Percentiles rank a stretch among this genome's conserved stretches.
Evolutionary conservation across 495 filamentous ascomycete genomes (phyloP).

Genomic region (Lepraria neglecta): DNA sequence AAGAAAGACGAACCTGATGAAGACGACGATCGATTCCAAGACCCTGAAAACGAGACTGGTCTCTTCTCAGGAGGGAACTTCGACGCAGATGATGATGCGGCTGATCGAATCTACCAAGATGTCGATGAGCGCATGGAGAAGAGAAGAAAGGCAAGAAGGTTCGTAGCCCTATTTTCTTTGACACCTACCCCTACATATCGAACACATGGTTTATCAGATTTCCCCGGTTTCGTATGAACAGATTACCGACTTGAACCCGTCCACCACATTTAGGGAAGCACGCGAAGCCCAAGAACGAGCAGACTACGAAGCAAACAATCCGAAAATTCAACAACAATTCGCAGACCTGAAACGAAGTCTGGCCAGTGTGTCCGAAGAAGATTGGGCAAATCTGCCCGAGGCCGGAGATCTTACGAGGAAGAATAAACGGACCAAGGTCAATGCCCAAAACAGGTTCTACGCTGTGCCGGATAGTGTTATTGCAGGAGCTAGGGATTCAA

Average conservation of each 20-base stretch:
- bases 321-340: conserved; percentile 98
- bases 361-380: conserved; percentile 82
- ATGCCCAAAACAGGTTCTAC: conserved; percentile 81
- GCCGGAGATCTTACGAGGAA: conserved; percentile 94
- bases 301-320: conserved; percentile 93
- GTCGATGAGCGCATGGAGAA: conserved; percentile 96
- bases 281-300: conserved; percentile 85
- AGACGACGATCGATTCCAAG: conserved; percentile 82
- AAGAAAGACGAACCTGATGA: conserved; percentile 73
- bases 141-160: conserved; percentile 82
- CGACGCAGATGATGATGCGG: conserved; percentile 95
- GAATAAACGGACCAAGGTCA: conserved; percentile 68
- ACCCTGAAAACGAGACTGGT: conserved; percentile 95
- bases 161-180: conserved; percentile 45
- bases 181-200: conserved; percentile 27
- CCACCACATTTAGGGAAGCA: conserved; percentile 77
- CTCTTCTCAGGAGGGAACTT: conserved; percentile 90
- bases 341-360: conserved; percentile 90
- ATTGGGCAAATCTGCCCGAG: conserved; percentile 93
- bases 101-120: conserved; percentile 87
- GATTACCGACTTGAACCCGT: conserved; percentile 72
- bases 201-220: conserved; percentile 67
- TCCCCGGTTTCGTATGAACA: conserved; percentile 58
- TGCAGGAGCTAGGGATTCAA: conserved; percentile 69
- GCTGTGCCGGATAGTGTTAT: conserved; percentile 96